A percentile compares a stretch with the other conserved stretches of the same genome.
These are phyloP conservation scores for Tubosaeta sp. DNA, from an alignment of 768 basidiomycete species.

Conservation along the genomic window DNA sequence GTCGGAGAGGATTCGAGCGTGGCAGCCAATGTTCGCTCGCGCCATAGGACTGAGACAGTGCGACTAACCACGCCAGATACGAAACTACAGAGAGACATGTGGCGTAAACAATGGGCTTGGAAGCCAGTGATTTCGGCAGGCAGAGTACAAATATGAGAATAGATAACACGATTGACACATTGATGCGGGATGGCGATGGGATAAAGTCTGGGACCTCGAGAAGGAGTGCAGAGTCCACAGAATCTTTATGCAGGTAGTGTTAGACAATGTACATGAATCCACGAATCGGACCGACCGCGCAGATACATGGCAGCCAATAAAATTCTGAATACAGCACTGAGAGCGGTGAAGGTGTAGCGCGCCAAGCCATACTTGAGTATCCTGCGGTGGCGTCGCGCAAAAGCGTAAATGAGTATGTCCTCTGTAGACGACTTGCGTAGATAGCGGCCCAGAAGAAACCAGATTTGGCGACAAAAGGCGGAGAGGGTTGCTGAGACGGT, in stretches of 20 bases:
- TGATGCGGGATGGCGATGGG: conserved; percentile 33
- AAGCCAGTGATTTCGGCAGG: conserved; percentile 50
- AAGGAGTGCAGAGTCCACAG: conserved; percentile 48
- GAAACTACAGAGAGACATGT: conserved; percentile 57
- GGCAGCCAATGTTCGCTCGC: conserved; percentile 38
- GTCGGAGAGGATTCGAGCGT: conserved; percentile 34
- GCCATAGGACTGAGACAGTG: conserved; percentile 48
- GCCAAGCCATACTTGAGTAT: conserved; percentile 43
- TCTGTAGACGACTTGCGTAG: conserved; percentile 60
- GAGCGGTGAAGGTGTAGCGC: conserved; percentile 40
- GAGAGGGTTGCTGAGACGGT: conserved; percentile 54
- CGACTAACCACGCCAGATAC: conserved; percentile 60
- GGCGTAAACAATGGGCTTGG: conserved; percentile 50
- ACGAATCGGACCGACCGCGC: conserved; percentile 45
- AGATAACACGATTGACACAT: conserved; percentile 40
- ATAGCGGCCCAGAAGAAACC: conserved; percentile 76
- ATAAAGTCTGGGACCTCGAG: conserved; percentile 38
- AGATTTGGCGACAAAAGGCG: conserved; percentile 60
- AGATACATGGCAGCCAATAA: conserved; percentile 60
- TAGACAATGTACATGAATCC: conserved; percentile 5
- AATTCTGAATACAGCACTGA: conserved; percentile 44
- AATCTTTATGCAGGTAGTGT: conserved; percentile 37
- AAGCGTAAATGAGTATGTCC: conserved; percentile 59
- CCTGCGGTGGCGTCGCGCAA: conserved; percentile 52
- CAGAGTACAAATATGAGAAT: conserved; percentile 48